These are phyloP conservation scores for Myxozyma nipponensis DNA, from an alignment of 805 yeast genomes.

Conservation along the genomic window DNA sequence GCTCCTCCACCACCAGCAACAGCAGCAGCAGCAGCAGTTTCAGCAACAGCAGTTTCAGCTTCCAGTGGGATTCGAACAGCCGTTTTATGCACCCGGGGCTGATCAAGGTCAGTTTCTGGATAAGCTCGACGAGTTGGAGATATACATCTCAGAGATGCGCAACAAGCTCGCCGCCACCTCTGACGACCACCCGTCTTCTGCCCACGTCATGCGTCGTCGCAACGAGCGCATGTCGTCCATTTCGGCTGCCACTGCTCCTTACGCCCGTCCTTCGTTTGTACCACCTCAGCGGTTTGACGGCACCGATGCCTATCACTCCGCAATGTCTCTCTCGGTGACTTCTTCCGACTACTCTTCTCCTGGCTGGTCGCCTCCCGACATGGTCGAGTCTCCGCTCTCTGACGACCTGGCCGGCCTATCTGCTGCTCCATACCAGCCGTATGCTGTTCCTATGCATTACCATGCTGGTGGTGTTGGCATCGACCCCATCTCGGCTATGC, in stretches of 20 bases:
- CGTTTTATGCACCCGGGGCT: background rate
- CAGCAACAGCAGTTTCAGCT: slow-evolving; percentile 5
- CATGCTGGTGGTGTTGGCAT: too few relatives aligned
- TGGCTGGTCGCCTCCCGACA: slow-evolving; percentile 6
- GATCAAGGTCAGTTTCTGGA: slow-evolving; percentile 19
- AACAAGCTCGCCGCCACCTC: slow-evolving; percentile 7
- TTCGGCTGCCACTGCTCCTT: background rate
- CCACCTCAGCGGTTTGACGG: background rate
- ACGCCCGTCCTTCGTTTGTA: background rate
- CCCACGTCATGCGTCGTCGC: slow-evolving; percentile 26
- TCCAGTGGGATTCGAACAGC: slow-evolving; percentile 1
- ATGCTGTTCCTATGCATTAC: too few relatives aligned
- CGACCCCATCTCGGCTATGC: background rate
- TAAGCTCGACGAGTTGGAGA: slow-evolving; percentile 26
- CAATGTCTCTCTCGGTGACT: background rate
- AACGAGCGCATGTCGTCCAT: slow-evolving; percentile 15
- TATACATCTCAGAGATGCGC: slow-evolving; percentile 27
- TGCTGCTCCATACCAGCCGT: background rate
- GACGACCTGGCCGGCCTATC: background rate
- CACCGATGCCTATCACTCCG: background rate
- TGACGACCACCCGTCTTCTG: background rate
- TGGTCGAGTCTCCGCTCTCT: slow-evolving; percentile 3
- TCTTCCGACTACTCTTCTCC: slow-evolving; percentile 3
- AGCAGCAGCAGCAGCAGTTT: slow-evolving; percentile 22
- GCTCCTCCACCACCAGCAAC: slow-evolving; percentile 3